Percentiles rank a stretch among this genome's conserved stretches.
phyloP scores from a whole-genome alignment of 345 rosid genomes.

The Populus alba region DNA sequence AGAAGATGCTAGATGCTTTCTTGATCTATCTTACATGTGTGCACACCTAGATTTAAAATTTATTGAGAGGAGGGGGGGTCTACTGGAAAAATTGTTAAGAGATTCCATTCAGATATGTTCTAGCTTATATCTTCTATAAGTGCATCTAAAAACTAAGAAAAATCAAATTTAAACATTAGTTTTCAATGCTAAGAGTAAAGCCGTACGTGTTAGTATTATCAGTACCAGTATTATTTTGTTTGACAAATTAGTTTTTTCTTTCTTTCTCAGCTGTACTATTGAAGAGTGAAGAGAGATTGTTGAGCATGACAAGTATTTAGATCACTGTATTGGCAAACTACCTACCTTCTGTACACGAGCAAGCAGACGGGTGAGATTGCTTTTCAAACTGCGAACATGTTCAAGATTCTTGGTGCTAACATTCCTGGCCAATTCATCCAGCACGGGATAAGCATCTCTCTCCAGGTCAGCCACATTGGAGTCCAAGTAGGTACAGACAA shows the following conservation, averaged over 20 bases:
- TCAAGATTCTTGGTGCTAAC: constrained; percentile 96
- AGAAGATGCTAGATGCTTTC: not conserved
- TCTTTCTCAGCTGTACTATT: too few species aligned
- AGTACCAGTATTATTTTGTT: too few species aligned
- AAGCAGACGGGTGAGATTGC: constrained; percentile 81
- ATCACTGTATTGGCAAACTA: not conserved
- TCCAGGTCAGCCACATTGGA: constrained; percentile 64
- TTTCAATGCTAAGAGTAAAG: too few species aligned
- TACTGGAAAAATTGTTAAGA: not conserved
- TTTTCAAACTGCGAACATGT: constrained; percentile 79
- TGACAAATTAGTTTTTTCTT: too few species aligned
- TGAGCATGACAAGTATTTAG: not conserved
- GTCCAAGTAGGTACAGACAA: constrained; percentile 68
- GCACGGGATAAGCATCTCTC: constrained; percentile 77
- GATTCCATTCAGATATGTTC: not conserved
- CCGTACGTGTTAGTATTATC: too few species aligned
- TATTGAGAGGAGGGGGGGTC: not conserved
- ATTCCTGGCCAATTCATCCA: constrained; percentile 84
- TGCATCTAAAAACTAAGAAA: too few species aligned
- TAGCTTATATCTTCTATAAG: too few species aligned
- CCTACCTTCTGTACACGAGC: constrained; percentile 91
- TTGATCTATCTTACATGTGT: not conserved
- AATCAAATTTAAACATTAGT: too few species aligned
- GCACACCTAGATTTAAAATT: not conserved
- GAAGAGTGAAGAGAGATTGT: not conserved